phyloP scores from a whole-genome alignment of 2,329 filamentous ascomycete species.

The Ceratocystis smalleyi region DNA sequence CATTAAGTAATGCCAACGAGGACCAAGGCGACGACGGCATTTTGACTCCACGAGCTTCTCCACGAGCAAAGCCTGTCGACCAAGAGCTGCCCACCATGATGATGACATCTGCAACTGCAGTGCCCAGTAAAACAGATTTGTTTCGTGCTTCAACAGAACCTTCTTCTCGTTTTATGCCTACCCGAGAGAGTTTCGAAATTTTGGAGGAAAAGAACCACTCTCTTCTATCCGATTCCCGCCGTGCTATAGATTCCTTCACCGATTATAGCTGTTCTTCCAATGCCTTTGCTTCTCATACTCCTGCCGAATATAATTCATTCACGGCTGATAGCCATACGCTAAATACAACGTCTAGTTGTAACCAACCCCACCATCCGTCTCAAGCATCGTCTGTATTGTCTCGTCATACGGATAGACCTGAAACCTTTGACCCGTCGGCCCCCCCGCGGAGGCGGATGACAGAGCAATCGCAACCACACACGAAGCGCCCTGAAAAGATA shows the following conservation, averaged over 20 bases:
- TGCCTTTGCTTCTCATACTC: conserved; percentile 7
- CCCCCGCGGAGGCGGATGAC: conserved; percentile 4
- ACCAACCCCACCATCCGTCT: background rate
- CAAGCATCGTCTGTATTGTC: conserved; percentile 1
- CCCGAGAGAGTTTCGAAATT: conserved; percentile 18
- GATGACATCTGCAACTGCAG: conserved; percentile 14
- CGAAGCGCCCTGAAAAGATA: conserved; percentile 38
- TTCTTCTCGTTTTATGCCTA: conserved; percentile 27
- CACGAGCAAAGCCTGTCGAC: conserved; percentile 5
- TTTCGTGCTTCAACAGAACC: conserved; percentile 25
- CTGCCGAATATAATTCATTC: conserved; percentile 8
- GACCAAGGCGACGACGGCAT: conserved; percentile 13
- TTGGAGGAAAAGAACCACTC: conserved; percentile 8
- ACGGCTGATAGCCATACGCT: background rate
- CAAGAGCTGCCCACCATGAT: conserved; percentile 14
- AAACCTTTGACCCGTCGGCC: background rate
- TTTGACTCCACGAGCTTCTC: conserved; percentile 15
- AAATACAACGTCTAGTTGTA: background rate
- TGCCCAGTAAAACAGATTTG: conserved; percentile 23
- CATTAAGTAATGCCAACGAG: conserved; percentile 10
- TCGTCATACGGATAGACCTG: background rate
- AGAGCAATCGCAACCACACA: conserved; percentile 13
- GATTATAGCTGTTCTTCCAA: conserved; percentile 8
- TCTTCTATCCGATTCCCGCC: background rate
- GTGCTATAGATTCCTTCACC: conserved; percentile 6